Evolutionary conservation across 495 filamentous ascomycete species (phyloP).

Genomic region (Penicillium verhagenii): DNA sequence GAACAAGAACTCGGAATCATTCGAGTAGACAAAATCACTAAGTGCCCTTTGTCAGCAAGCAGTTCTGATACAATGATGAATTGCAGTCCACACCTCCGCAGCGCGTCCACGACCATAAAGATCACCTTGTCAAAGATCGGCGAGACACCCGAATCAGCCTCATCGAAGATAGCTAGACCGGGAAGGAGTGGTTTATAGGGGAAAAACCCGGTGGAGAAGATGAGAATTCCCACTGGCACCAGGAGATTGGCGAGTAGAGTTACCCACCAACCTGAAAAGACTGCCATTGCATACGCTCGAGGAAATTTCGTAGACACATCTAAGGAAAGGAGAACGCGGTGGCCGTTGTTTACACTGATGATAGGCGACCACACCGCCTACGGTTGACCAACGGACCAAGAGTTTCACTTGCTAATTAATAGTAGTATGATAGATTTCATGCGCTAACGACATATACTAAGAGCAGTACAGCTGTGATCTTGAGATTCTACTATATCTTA

Average conservation of each 20-base stretch:
- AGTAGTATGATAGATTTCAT: too few relatives aligned
- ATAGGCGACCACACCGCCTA: conserved; percentile 19
- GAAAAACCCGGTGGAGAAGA: conserved; percentile 93
- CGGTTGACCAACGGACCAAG: too few relatives aligned
- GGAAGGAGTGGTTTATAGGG: conserved; percentile 93
- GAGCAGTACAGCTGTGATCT: too few relatives aligned
- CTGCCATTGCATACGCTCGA: conserved; percentile 18
- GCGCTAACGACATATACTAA: too few relatives aligned
- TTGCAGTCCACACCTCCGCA: conserved; percentile 65
- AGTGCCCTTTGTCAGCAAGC: neutral
- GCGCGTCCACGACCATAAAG: conserved; percentile 97
- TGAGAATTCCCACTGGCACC: conserved; percentile 71
- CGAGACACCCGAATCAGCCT: conserved; percentile 34
- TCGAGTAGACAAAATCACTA: conserved; percentile 92
- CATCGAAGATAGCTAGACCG: conserved; percentile 68
- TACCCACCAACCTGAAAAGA: conserved; percentile 22
- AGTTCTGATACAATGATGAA: neutral
- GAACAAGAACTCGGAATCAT: conserved; percentile 78
- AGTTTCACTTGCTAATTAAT: too few relatives aligned
- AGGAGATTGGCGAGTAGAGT: conserved; percentile 64
- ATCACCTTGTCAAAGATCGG: conserved; percentile 82
- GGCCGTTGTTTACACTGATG: conserved; percentile 8
- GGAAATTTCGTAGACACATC: neutral
- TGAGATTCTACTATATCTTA: too few relatives aligned
- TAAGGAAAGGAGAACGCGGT: neutral